Evolutionary conservation across 352 stramenopile species (phyloP).

Genomic region (Globisporangium paroecandrum): DNA sequence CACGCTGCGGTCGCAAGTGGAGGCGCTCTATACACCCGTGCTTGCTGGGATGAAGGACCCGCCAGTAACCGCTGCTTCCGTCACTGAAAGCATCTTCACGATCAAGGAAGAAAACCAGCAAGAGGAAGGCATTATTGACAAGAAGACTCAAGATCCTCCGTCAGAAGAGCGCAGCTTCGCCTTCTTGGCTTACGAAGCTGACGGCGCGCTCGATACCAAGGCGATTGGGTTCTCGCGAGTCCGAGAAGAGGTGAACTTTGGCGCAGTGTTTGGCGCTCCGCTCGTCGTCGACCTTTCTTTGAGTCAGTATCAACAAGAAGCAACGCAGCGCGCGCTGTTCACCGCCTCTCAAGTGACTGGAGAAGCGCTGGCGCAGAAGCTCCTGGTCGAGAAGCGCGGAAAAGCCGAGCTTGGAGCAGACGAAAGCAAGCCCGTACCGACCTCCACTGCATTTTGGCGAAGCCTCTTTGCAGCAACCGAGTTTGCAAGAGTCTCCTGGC

Average conservation of each 20-base stretch:
- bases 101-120: background rate
- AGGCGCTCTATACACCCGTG: background rate
- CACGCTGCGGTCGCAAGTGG: background rate
- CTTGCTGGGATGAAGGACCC: background rate
- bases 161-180: background rate
- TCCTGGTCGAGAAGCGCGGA: background rate
- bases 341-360: background rate
- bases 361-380: background rate
- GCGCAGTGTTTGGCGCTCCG: background rate
- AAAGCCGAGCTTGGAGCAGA: background rate
- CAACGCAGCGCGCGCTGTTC: background rate
- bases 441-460: background rate
- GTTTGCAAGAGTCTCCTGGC: conserved; percentile 3
- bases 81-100: background rate
- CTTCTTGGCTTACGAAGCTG: background rate
- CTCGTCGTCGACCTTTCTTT: background rate
- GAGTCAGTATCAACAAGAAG: background rate
- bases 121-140: background rate
- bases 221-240: conserved; percentile 2
- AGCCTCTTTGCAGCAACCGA: background rate
- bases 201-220: background rate
- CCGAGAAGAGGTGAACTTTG: background rate
- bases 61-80: background rate
- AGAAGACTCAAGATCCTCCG: background rate
- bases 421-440: background rate